phyloP scores from a whole-genome alignment of 805 yeast species.

The Millerozyma acaciae region DNA sequence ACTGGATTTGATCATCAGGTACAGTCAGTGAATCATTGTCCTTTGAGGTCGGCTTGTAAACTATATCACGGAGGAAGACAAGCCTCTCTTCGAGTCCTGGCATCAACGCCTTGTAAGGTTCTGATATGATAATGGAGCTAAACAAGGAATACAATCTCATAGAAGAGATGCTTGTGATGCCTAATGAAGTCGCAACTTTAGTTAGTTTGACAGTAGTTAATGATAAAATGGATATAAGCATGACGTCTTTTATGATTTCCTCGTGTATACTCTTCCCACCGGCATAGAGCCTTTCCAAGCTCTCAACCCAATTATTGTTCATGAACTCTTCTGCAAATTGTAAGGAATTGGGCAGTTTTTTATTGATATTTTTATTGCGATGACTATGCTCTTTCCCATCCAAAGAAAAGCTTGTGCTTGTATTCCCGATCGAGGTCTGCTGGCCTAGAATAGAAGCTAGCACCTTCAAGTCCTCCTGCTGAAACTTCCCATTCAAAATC shows the following conservation, averaged over 20 bases:
- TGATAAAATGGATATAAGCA: constrained; percentile 50
- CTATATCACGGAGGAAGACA: constrained; percentile 37
- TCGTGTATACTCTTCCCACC: constrained; percentile 55
- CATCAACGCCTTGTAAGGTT: constrained; percentile 39
- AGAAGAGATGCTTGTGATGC: constrained; percentile 38
- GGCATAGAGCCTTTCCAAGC: constrained; percentile 53
- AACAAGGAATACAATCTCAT: constrained; percentile 51
- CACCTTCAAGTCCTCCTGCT: constrained; percentile 41
- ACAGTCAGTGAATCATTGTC: no score
- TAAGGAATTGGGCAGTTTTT: constrained; percentile 21
- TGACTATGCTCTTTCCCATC: constrained; percentile 1
- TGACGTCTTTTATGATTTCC: constrained; percentile 42
- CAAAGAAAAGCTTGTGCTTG: constrained; percentile 6
- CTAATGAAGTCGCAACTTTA: constrained; percentile 41
- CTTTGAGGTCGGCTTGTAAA: no score
- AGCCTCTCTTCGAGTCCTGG: constrained; percentile 54
- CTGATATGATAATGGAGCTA: constrained; percentile 50
- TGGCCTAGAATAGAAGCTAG: constrained; percentile 48
- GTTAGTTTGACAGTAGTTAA: constrained; percentile 42
- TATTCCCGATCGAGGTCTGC: constrained; percentile 15
- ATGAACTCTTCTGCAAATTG: constrained; percentile 55
- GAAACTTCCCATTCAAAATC: constrained; percentile 47
- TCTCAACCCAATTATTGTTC: constrained; percentile 52
- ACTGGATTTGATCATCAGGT: constrained; percentile 39
- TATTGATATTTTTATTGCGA: constrained; percentile 11